These are phyloP conservation scores for Glycine tomentella DNA, from an alignment of 306 rosid species.

Conservation along the genomic window DNA sequence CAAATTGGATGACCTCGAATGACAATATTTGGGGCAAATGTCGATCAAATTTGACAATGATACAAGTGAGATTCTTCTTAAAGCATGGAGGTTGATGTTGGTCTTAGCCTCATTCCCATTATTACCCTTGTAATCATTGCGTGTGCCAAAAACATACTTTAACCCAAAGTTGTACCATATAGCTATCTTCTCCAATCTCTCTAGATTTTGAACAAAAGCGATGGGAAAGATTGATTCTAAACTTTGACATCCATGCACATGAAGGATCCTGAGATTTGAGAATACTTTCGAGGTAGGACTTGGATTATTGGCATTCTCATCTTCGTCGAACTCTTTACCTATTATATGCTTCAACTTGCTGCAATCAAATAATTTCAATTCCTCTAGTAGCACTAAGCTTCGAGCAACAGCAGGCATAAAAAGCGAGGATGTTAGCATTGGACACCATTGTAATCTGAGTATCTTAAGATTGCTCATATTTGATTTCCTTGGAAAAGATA, in stretches of 20 bases:
- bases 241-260: not conserved
- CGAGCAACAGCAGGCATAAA: not conserved
- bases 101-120: not conserved
- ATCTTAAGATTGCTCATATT: not conserved
- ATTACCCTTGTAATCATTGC: not conserved
- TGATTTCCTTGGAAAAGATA: conserved; percentile 1
- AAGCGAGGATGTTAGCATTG: conserved; percentile 1
- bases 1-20: not conserved
- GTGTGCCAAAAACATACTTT: not conserved
- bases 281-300: not conserved
- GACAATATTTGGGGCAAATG: not conserved
- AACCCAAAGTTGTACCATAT: not conserved
- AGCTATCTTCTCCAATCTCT: not conserved
- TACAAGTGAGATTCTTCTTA: conserved; percentile 11
- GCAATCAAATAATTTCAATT: conserved; percentile 3
- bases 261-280: not conserved
- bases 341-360: not conserved
- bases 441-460: not conserved
- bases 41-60: not conserved
- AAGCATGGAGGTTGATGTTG: not conserved
- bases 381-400: not conserved
- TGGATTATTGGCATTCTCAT: not conserved
- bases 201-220: not conserved
- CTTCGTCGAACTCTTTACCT: not conserved
- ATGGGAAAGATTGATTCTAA: not conserved